These are phyloP conservation scores for Escovopsis sp. DNA, from an alignment of 2,329 filamentous ascomycete species.

Conservation along the genomic window DNA sequence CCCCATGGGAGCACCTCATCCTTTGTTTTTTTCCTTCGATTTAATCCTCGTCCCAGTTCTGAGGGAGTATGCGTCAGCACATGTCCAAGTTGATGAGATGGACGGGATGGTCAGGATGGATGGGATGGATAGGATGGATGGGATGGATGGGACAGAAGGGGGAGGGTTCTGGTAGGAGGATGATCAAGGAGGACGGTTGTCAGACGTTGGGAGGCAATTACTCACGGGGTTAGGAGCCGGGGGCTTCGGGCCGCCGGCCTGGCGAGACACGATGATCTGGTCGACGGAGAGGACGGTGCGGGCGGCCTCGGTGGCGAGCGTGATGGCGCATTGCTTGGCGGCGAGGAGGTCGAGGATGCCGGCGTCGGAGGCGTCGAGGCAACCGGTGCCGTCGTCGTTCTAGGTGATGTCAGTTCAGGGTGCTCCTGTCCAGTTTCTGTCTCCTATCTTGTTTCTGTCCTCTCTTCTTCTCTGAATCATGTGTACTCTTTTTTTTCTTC, in stretches of 20 bases:
- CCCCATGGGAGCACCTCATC: no score
- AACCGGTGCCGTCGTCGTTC: conserved; percentile 67
- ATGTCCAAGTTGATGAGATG: no score
- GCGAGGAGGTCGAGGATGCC: conserved; percentile 87
- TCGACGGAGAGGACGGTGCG: conserved; percentile 91
- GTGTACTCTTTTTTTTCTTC: no score
- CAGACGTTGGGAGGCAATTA: conserved; percentile 4
- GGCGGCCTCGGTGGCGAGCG: conserved; percentile 86
- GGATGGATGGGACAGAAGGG: no score
- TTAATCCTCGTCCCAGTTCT: conserved; percentile 52
- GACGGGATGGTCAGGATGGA: no score
- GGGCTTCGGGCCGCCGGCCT: conserved; percentile 93
- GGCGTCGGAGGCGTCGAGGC: conserved; percentile 69
- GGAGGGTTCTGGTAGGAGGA: no score
- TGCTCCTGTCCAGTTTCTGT: no score
- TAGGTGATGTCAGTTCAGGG: conserved; percentile 16
- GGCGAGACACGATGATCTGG: conserved; percentile 96
- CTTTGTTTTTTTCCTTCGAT: conserved; percentile 2
- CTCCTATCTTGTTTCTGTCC: neutral
- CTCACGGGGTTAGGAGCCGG: conserved; percentile 72
- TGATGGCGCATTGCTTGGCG: conserved; percentile 92
- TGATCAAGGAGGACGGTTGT: neutral
- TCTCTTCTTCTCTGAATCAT: no score
- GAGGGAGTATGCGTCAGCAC: conserved; percentile 13
- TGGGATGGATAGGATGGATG: no score